Percentiles rank a stretch among this genome's conserved stretches.
Conservation (phyloP, 345 rosid species). For the thale cress (Arabidopsis thaliana) region DNA sequence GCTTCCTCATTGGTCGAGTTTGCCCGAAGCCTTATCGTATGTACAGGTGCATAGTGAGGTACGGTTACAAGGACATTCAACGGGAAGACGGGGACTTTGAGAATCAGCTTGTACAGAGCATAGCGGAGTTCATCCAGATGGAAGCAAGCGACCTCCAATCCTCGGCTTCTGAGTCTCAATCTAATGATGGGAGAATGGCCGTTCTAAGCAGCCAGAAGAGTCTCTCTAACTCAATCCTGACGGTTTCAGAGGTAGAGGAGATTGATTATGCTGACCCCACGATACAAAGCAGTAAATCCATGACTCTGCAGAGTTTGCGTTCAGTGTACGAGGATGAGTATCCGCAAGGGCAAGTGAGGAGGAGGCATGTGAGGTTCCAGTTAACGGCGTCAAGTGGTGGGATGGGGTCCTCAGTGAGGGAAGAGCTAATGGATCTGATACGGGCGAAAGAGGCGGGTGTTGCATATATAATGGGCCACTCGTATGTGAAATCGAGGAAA, state of each 20-base stretch:
- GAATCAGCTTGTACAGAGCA: constrained; percentile 82
- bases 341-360: constrained; percentile 54
- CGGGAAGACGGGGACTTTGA: constrained; percentile 83
- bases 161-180: constrained; percentile 59
- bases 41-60: constrained; percentile 94
- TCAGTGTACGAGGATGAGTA: constrained; percentile 76
- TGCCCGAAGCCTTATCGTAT: constrained; percentile 94
- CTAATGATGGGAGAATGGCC: constrained; percentile 93
- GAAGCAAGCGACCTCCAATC: constrained; percentile 78
- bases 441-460: constrained; percentile 89
- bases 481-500: constrained; percentile 84
- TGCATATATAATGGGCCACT: constrained; percentile 89
- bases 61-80: constrained; percentile 93
- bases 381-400: constrained; percentile 56
- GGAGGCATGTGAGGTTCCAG: constrained; percentile 70
- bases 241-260: constrained; percentile 63
- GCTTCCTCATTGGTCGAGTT: constrained; percentile 90
- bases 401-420: constrained; percentile 77
- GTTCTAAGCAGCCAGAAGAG: constrained; percentile 72
- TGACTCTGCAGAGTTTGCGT: constrained; percentile 68
- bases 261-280: constrained; percentile 42
- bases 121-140: constrained; percentile 96
- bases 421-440: constrained; percentile 79
- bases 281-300: constrained; percentile 75
- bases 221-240: constrained; percentile 58